Evolutionary conservation across 106 monocot species (phyloP).

Genomic region (Alisma plantagoaquatica): DNA sequence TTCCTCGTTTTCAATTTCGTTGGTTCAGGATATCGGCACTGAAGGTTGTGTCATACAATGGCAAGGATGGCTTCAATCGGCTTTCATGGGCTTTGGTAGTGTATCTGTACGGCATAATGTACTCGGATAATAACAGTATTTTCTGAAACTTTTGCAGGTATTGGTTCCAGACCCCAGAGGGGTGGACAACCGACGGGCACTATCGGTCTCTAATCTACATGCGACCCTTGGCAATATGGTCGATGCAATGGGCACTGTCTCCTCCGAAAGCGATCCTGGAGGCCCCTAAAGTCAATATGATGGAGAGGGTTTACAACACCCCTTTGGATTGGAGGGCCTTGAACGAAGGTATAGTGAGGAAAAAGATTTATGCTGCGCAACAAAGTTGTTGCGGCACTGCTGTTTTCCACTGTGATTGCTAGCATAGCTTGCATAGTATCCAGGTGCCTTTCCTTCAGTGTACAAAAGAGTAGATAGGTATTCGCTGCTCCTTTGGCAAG

Average conservation of each 20-base stretch:
- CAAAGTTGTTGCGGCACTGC: constrained; percentile 47
- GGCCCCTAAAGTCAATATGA: constrained; percentile 70
- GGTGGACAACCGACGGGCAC: constrained; percentile 89
- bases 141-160: no score
- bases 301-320: constrained; percentile 69
- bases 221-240: constrained; percentile 99
- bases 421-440: not conserved
- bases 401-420: constrained; percentile 84
- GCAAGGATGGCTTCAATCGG: no score
- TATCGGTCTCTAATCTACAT: constrained; percentile 89
- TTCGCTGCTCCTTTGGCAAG: no score
- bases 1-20: no score
- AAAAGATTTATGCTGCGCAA: constrained; percentile 40
- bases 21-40: no score
- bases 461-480: no score
- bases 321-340: constrained; percentile 33
- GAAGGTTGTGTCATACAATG: no score
- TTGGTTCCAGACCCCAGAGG: constrained; percentile 98
- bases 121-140: no score
- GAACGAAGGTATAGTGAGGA: constrained; percentile 29
- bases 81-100: no score
- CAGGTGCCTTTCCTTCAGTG: no score
- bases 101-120: no score
- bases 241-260: constrained; percentile 91
- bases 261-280: constrained; percentile 81